These are phyloP conservation scores for Isabelozyma heimii DNA, from an alignment of 805 yeast genomes.

Conservation along the genomic window DNA sequence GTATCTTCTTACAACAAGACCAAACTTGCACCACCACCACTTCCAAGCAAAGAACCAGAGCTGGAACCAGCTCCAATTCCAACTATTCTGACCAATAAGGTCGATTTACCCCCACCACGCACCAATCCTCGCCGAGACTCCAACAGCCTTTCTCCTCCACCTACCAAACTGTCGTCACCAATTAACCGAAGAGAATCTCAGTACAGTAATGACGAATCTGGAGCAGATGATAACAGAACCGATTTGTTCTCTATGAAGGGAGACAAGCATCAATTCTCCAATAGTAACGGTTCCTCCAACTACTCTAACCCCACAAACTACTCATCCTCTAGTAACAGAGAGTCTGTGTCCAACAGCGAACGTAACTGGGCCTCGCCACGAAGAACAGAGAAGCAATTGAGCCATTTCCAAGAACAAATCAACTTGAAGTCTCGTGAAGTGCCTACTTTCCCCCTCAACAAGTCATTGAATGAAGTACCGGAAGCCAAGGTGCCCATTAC, in stretches of 20 bases:
- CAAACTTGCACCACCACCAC: no score
- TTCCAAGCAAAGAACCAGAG: neutral
- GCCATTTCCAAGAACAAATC: conserved; percentile 36
- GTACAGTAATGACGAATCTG: neutral
- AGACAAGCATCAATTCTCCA: conserved; percentile 5
- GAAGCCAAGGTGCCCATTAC: conserved; percentile 27
- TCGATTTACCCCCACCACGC: neutral
- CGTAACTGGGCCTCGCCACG: conserved; percentile 47
- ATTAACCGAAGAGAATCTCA: conserved; percentile 4
- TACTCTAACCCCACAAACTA: conserved; percentile 40
- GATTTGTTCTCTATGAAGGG: conserved; percentile 14
- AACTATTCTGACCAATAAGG: neutral
- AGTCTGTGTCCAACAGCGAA: conserved; percentile 8
- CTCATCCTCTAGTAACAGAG: conserved; percentile 5
- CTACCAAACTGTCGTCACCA: neutral
- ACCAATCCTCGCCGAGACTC: neutral
- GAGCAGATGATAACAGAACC: conserved; percentile 12
- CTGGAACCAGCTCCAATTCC: neutral
- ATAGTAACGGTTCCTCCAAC: conserved; percentile 21
- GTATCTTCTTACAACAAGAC: neutral
- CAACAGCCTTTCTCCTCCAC: neutral
- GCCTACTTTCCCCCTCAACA: conserved; percentile 8
- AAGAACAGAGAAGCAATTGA: conserved; percentile 28
- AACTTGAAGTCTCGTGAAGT: conserved; percentile 33
- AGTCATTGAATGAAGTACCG: conserved; percentile 1